Percentiles rank a stretch among this genome's conserved stretches.
phyloP scores from a whole-genome alignment of 139 green algal genomes.

The Desmodesmus armatus region DNA sequence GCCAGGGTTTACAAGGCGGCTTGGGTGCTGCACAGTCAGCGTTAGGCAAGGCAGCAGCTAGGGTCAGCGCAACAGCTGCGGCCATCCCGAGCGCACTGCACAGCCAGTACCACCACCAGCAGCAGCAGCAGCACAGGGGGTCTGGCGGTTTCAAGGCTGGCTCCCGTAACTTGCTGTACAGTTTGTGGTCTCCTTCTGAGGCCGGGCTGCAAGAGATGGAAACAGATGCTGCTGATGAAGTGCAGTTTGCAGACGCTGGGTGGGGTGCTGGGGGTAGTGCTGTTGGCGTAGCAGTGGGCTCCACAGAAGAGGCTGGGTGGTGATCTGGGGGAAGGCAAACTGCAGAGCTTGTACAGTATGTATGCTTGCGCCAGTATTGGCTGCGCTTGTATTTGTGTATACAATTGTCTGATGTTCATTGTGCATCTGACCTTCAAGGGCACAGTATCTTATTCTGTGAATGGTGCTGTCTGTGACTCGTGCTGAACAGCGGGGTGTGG shows the following conservation, averaged over 20 bases:
- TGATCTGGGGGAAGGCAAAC: not conserved
- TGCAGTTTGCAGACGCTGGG: not conserved
- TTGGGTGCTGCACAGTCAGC: not conserved
- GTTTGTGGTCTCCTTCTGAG: constrained; percentile 11
- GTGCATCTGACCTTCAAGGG: too few relatives aligned
- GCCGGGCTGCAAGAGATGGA: not conserved
- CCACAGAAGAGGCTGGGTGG: too few relatives aligned
- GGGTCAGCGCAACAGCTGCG: not conserved
- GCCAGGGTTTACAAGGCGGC: not conserved
- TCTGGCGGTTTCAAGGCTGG: not conserved
- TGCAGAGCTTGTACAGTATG: not conserved
- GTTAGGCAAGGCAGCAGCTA: not conserved
- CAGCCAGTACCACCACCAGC: not conserved
- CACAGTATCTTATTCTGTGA: too few relatives aligned
- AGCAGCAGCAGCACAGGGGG: not conserved
- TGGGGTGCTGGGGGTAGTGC: not conserved
- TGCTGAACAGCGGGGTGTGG: too few relatives aligned
- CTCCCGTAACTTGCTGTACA: not conserved
- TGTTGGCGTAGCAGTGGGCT: too few relatives aligned
- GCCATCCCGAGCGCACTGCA: not conserved
- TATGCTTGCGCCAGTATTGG: not conserved
- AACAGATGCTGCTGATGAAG: not conserved
- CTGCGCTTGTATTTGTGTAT: not conserved
- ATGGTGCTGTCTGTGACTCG: too few relatives aligned
- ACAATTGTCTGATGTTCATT: not conserved